Conservation (phyloP, 768 basidiomycete genomes). For the Tubosaeta brunneosetosa region DNA sequence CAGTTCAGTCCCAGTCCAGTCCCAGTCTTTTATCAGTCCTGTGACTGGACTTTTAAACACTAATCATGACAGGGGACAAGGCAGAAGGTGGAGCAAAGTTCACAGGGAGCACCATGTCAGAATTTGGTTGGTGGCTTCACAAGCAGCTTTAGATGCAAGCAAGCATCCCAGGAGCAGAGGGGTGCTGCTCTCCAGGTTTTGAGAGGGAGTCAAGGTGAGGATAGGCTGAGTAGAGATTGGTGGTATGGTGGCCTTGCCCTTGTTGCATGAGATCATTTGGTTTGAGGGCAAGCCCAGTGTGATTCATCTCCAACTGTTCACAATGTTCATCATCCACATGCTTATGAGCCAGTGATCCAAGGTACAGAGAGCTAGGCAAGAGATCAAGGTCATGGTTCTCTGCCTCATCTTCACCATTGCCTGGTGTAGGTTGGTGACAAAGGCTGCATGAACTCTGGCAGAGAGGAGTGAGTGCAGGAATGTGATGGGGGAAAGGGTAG, state of each 20-base stretch:
- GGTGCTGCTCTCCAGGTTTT: conserved; percentile 12
- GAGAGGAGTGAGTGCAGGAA: conserved; percentile 47
- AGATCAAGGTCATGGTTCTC: conserved; percentile 47
- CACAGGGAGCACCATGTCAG: conserved; percentile 12
- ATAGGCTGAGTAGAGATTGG: conserved; percentile 22
- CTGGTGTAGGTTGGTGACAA: conserved; percentile 45
- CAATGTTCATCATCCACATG: conserved; percentile 41
- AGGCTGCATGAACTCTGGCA: conserved; percentile 39
- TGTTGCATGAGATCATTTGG: conserved; percentile 30
- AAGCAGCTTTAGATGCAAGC: conserved; percentile 47
- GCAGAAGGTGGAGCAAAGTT: conserved; percentile 27
- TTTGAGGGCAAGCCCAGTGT: conserved; percentile 35
- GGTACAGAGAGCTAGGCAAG: conserved; percentile 41
- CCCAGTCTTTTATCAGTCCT: too few species aligned
- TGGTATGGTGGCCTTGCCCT: conserved; percentile 32
- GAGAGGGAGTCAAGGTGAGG: conserved; percentile 25
- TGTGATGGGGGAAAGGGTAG: conserved; percentile 40
- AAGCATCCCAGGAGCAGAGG: conserved; percentile 41
- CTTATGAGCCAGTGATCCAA: conserved; percentile 42
- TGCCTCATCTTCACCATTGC: conserved; percentile 41
- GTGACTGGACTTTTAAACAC: too few species aligned
- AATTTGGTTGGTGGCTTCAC: conserved; percentile 25
- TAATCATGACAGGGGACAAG: conserved; percentile 32
- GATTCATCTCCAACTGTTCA: conserved; percentile 42
- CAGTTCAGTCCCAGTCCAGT: too few species aligned